Conservation (phyloP, 805 yeast species). For the Candida schatavii region DNA sequence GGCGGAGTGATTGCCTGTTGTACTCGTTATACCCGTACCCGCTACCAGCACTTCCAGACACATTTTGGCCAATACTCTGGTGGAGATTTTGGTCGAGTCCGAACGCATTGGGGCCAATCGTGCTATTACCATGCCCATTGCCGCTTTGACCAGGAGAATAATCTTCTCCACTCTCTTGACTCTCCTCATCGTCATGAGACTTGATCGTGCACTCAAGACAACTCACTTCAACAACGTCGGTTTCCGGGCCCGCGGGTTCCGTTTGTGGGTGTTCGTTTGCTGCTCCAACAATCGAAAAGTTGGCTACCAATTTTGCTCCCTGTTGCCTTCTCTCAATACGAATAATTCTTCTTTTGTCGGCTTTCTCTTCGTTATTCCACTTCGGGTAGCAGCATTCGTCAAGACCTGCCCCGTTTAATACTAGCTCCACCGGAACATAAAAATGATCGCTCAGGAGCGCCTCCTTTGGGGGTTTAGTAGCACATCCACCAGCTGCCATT, state of each 20-base stretch:
- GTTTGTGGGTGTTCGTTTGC: slow-evolving; percentile 46
- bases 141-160: slow-evolving; percentile 5
- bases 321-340: slow-evolving; percentile 55
- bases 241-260: slow-evolving; percentile 37
- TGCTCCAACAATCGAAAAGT: slow-evolving; percentile 50
- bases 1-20: background rate
- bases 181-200: slow-evolving; percentile 28
- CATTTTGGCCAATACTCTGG: background rate
- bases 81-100: too few relatives aligned
- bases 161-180: slow-evolving; percentile 24
- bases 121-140: too few relatives aligned
- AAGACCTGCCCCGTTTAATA: slow-evolving; percentile 43
- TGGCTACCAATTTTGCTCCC: slow-evolving; percentile 44
- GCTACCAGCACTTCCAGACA: background rate
- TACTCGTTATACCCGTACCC: background rate
- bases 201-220: slow-evolving; percentile 45
- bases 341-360: slow-evolving; percentile 55
- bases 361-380: slow-evolving; percentile 47
- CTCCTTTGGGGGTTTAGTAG: slow-evolving; percentile 53
- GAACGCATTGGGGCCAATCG: too few relatives aligned
- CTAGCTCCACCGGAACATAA: slow-evolving; percentile 45
- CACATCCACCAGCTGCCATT: slow-evolving; percentile 55
- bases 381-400: slow-evolving; percentile 49
- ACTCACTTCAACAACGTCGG: slow-evolving; percentile 56
- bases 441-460: slow-evolving; percentile 15